Percentiles rank a stretch among this genome's conserved stretches.
Conservation (phyloP, 225 moss, liverwort and hornwort genomes). For the Straminergon stramineum region DNA sequence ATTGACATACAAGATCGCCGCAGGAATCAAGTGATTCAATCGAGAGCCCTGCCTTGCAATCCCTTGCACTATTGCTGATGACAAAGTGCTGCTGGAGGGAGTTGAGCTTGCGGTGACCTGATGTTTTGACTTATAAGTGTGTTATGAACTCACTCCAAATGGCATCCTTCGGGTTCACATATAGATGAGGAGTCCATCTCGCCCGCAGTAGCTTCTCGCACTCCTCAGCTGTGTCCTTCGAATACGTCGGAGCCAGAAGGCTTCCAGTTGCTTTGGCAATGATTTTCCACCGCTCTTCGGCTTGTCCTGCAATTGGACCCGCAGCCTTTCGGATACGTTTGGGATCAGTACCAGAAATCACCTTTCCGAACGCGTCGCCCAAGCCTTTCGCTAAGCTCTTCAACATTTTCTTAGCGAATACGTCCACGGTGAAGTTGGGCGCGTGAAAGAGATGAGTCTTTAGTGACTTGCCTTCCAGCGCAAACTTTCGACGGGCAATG, state of each 20-base stretch:
- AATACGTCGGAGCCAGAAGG: neutral
- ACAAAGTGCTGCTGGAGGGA: neutral
- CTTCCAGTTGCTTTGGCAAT: neutral
- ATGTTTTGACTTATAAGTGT: neutral
- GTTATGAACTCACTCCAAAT: neutral
- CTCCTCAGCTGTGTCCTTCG: neutral
- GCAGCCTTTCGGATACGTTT: neutral
- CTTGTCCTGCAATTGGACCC: neutral
- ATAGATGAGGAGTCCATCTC: neutral
- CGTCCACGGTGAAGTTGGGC: neutral
- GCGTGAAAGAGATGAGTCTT: neutral
- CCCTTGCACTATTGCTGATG: neutral
- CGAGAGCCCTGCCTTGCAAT: neutral
- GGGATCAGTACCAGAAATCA: neutral
- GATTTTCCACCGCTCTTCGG: neutral
- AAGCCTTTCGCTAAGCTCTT: neutral
- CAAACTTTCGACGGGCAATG: neutral
- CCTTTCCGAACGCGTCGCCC: neutral
- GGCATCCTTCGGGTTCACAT: neutral
- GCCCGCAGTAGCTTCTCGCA: neutral
- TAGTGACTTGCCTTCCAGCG: neutral
- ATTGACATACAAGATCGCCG: neutral
- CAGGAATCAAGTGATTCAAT: neutral
- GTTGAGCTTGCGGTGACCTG: neutral
- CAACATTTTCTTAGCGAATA: neutral